Percentiles rank a stretch among this genome's conserved stretches.
phyloP scores from a whole-genome alignment of 352 stramenopile genomes.

The Elongisporangium undulatum region DNA sequence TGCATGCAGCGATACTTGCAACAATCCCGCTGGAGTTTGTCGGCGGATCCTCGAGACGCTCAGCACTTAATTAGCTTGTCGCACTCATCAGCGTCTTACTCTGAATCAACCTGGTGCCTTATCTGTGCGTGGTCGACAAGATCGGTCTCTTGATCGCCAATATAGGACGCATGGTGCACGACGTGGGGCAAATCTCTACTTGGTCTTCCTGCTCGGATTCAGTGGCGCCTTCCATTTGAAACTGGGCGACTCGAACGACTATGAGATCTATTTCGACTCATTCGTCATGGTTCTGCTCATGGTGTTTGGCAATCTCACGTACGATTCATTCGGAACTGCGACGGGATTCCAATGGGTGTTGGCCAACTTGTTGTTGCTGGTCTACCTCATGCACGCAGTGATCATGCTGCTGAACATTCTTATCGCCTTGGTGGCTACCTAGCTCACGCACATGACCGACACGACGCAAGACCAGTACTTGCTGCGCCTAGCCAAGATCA shows the following conservation, averaged over 20 bases:
- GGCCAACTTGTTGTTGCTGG: constrained; percentile 44
- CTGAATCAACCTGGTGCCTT: constrained; percentile 70
- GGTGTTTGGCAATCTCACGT: constrained; percentile 64
- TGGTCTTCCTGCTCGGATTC: constrained; percentile 65
- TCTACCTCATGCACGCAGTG: constrained; percentile 45
- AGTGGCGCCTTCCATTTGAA: constrained; percentile 70
- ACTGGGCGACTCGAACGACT: constrained; percentile 39
- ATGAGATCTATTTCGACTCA: constrained; percentile 48
- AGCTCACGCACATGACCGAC: constrained; percentile 48
- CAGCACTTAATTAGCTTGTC: constrained; percentile 38
- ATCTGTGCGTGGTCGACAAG: constrained; percentile 49
- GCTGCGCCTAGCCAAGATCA: constrained; percentile 40
- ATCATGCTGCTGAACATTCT: constrained; percentile 67
- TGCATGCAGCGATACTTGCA: constrained; percentile 35
- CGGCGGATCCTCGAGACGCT: constrained; percentile 11
- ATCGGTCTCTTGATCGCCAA: constrained; percentile 67
- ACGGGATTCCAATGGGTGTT: constrained; percentile 39
- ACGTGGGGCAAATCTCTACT: constrained; percentile 64
- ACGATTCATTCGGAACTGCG: constrained; percentile 28
- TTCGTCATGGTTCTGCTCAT: constrained; percentile 76
- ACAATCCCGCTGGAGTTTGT: constrained; percentile 53
- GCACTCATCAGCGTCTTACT: constrained; percentile 56
- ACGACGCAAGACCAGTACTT: constrained; percentile 45
- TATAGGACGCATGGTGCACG: constrained; percentile 69
- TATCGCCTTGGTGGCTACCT: constrained; percentile 68